A percentile compares a stretch with the other conserved stretches of the same genome.
Evolutionary conservation across 2,329 filamentous ascomycete genomes (phyloP).

Genomic region (Cordyceps farinosa): DNA sequence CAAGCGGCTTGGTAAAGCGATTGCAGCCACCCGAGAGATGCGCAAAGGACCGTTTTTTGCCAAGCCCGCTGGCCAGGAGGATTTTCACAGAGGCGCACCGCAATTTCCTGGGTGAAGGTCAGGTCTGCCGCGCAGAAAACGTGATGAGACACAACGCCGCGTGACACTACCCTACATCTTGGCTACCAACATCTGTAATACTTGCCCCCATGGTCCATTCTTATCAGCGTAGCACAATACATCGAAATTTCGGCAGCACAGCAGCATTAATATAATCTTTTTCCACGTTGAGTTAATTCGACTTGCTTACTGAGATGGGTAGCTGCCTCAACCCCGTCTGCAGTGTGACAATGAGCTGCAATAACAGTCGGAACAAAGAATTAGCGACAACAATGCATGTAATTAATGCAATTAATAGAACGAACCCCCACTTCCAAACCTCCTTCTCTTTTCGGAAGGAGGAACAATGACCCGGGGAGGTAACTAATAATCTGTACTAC

Average conservation of each 20-base stretch:
- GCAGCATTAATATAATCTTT: neutral
- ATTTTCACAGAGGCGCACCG: neutral
- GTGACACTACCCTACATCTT: neutral
- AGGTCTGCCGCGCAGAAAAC: neutral
- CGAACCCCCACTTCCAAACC: neutral
- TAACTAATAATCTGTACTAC: neutral
- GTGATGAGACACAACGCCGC: neutral
- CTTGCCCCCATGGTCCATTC: neutral
- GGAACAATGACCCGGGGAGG: neutral
- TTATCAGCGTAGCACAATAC: neutral
- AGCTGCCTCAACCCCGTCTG: neutral
- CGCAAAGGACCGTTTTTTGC: neutral
- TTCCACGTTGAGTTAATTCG: too few species aligned
- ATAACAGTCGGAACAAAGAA: neutral
- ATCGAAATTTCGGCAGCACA: neutral
- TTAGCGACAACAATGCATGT: neutral
- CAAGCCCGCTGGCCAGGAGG: neutral
- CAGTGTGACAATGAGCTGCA: neutral
- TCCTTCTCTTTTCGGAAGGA: neutral
- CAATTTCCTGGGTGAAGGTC: neutral
- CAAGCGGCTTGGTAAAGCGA: neutral
- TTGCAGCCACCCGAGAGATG: neutral
- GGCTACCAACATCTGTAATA: neutral
- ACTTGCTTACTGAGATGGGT: too few species aligned
- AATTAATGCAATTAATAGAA: neutral